Percentiles rank a stretch among this genome's conserved stretches.
phyloP scores from a whole-genome alignment of 2,329 filamentous ascomycete species.

The Teratosphaeria nubilosa region DNA sequence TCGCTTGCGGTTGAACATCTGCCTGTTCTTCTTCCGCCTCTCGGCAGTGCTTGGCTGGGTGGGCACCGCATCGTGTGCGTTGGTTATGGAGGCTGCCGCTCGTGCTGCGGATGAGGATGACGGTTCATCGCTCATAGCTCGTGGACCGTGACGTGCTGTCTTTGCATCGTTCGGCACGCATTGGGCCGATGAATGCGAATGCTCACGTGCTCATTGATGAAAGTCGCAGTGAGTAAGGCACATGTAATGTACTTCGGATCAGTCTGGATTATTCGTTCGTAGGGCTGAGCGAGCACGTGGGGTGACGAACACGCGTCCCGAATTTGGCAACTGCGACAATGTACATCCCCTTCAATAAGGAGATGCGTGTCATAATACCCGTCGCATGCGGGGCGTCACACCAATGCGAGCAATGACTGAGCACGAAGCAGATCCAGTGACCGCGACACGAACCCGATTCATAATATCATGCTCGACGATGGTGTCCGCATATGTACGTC shows the following conservation, averaged over 20 bases:
- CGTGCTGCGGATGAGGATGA: constrained; percentile 20
- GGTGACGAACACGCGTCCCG: neutral
- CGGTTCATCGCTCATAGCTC: constrained; percentile 30
- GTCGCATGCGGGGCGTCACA: neutral
- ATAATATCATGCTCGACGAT: neutral
- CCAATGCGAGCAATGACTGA: neutral
- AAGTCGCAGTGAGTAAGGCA: no score
- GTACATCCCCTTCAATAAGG: neutral
- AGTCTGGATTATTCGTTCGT: no score
- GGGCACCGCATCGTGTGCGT: constrained; percentile 6
- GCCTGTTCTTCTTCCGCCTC: constrained; percentile 21
- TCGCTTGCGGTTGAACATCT: constrained; percentile 31
- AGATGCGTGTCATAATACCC: neutral
- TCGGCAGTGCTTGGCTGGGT: constrained; percentile 14
- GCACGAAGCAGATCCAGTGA: neutral
- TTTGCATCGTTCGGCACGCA: constrained; percentile 12
- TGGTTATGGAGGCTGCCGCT: constrained; percentile 10
- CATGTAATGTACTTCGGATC: no score
- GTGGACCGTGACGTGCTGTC: constrained; percentile 2
- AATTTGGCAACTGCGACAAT: neutral
- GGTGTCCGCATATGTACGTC: neutral
- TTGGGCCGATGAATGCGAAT: neutral
- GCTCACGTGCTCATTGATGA: neutral
- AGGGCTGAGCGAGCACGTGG: neutral
- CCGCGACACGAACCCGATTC: neutral